Percentiles rank a stretch among this genome's conserved stretches.
These are phyloP conservation scores for Corylus heterophylla DNA, from an alignment of 306 rosid genomes.

Conservation along the genomic window DNA sequence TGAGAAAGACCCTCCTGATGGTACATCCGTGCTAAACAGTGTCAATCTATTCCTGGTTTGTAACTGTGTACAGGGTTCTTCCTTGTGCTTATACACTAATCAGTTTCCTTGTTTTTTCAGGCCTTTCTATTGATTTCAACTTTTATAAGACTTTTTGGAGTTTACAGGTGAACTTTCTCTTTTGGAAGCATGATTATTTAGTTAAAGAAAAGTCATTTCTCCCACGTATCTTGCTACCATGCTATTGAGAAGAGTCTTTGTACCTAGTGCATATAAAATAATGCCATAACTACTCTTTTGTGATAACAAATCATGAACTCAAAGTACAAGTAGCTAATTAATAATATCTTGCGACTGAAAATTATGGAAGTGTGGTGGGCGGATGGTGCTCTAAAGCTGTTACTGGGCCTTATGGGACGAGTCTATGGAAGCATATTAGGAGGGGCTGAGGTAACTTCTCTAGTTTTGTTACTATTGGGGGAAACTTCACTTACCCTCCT, in stretches of 20 bases:
- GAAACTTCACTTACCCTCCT: too few species aligned
- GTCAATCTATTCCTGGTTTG: neutral
- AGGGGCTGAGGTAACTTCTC: too few species aligned
- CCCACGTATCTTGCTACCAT: constrained; percentile 10
- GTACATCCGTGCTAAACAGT: constrained; percentile 38
- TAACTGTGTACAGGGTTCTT: neutral
- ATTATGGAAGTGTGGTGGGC: too few species aligned
- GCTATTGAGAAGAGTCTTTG: constrained; percentile 8
- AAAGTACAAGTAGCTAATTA: neutral
- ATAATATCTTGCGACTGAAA: neutral
- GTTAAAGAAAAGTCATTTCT: constrained; percentile 13
- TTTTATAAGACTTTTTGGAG: constrained; percentile 98
- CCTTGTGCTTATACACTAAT: constrained; percentile 18
- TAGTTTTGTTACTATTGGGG: too few species aligned
- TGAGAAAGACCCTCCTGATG: constrained; percentile 88
- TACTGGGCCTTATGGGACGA: too few species aligned
- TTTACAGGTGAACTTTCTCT: constrained; percentile 63
- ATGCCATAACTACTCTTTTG: neutral
- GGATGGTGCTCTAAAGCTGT: too few species aligned
- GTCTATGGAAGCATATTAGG: too few species aligned
- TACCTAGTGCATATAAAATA: constrained; percentile 8
- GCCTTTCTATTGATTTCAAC: constrained; percentile 94
- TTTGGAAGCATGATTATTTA: constrained; percentile 20
- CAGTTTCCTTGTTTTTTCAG: constrained; percentile 46
- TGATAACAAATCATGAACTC: neutral